A percentile compares a stretch with the other conserved stretches of the same genome.
Conservation (phyloP, 768 basidiomycete species). For the Suillus hirtellus region DNA sequence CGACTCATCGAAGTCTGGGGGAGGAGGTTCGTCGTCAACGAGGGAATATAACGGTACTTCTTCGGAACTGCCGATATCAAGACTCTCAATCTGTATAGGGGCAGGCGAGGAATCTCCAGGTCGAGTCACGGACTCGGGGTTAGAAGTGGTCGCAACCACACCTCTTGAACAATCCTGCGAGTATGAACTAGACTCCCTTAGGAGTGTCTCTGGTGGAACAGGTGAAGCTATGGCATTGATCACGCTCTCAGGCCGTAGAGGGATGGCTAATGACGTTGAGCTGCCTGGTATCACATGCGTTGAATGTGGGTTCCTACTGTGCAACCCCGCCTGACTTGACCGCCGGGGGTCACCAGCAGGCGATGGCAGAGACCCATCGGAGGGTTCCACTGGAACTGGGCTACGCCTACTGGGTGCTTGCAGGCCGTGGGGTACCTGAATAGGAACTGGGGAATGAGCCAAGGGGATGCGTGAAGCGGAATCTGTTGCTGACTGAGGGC, state of each 20-base stretch:
- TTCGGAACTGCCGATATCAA: constrained; percentile 17
- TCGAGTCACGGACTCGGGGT: background rate
- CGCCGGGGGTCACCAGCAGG: background rate
- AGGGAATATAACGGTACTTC: constrained; percentile 25
- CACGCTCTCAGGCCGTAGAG: background rate
- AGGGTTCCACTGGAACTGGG: background rate
- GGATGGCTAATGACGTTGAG: no score
- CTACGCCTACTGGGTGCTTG: background rate
- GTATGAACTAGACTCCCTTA: background rate
- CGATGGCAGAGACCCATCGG: background rate
- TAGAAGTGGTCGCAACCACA: background rate
- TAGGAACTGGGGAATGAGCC: background rate
- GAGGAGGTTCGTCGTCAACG: constrained; percentile 25
- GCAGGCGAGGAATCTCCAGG: background rate
- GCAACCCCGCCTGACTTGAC: background rate
- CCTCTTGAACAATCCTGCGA: background rate
- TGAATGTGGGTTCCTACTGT: no score
- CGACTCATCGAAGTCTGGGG: constrained; percentile 26
- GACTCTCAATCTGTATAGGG: background rate
- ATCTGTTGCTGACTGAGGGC: constrained; percentile 5
- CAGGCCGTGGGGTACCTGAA: background rate
- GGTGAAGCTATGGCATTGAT: background rate
- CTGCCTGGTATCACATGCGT: background rate
- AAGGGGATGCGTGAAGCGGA: constrained; percentile 7
- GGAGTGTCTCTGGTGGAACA: background rate